Evolutionary conservation across 257 asterid genomes (phyloP).

Genomic region (Osmanthus fragrans): DNA sequence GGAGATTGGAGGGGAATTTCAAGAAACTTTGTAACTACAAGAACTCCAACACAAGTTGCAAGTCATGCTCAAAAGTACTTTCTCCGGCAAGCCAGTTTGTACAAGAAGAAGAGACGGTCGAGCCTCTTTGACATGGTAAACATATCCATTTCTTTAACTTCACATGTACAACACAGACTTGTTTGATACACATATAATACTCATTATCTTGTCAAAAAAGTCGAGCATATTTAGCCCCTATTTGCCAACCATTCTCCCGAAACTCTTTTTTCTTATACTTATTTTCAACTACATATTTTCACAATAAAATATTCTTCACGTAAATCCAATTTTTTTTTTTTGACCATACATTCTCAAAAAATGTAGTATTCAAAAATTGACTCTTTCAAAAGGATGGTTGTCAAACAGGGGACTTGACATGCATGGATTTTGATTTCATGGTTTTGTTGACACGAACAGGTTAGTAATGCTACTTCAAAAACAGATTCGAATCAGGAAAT

Average conservation of each 20-base stretch:
- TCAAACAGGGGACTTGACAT: background rate
- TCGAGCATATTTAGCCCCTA: background rate
- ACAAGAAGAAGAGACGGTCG: conserved; percentile 59
- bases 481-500: background rate
- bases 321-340: too few species aligned
- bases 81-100: conserved; percentile 50
- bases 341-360: background rate
- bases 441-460: background rate
- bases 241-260: background rate
- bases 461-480: conserved; percentile 9
- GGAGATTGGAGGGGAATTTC: conserved; percentile 94
- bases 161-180: too few species aligned
- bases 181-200: background rate
- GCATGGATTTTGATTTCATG: background rate
- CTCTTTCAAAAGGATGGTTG: too few species aligned
- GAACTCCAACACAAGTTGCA: conserved; percentile 86
- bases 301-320: too few species aligned
- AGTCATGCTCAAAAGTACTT: conserved; percentile 88
- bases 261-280: too few species aligned
- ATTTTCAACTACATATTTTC: too few species aligned
- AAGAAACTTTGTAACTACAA: conserved; percentile 61
- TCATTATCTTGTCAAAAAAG: background rate
- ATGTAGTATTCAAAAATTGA: too few species aligned
- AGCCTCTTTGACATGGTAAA: conserved; percentile 83
- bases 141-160: background rate